Conservation (phyloP, 805 yeast species). For the Danielia reshetovae region DNA sequence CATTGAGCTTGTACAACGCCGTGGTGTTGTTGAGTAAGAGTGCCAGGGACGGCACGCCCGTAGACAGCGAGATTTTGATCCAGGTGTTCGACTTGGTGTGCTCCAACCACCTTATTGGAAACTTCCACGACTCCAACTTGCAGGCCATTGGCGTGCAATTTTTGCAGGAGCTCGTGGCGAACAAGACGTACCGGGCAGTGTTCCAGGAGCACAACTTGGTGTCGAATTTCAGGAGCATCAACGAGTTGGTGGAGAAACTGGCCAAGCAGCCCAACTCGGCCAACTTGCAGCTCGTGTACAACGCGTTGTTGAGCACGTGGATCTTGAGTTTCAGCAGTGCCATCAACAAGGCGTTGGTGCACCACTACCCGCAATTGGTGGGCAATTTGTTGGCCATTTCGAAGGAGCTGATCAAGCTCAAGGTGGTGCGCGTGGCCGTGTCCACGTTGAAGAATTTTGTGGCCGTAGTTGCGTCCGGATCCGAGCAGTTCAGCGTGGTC, state of each 20-base stretch:
- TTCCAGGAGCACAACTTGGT: slow-evolving; percentile 39
- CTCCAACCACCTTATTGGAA: slow-evolving; percentile 26
- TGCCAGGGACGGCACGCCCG: slow-evolving; percentile 16
- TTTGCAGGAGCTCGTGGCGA: slow-evolving; percentile 55
- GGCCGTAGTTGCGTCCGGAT: slow-evolving; percentile 23
- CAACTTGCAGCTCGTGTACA: slow-evolving; percentile 80
- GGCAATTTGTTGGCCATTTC: slow-evolving; percentile 54
- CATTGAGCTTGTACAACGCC: slow-evolving; percentile 54
- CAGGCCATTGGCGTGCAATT: slow-evolving; percentile 62
- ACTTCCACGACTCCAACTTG: slow-evolving; percentile 38
- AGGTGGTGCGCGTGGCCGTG: slow-evolving; percentile 80
- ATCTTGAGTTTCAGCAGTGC: slow-evolving; percentile 68
- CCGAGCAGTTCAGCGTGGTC: slow-evolving; percentile 45
- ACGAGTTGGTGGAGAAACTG: slow-evolving; percentile 25
- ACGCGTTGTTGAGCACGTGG: slow-evolving; percentile 78
- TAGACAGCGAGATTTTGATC: slow-evolving; percentile 37
- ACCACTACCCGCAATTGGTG: slow-evolving; percentile 51
- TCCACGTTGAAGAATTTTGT: slow-evolving; percentile 67
- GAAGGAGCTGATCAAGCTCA: slow-evolving; percentile 85
- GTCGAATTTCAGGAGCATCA: slow-evolving; percentile 30
- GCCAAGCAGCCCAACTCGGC: slow-evolving; percentile 35
- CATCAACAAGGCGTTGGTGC: slow-evolving; percentile 45
- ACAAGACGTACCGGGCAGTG: slow-evolving; percentile 48
- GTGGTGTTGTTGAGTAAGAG: slow-evolving; percentile 41
- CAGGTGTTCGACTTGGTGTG: slow-evolving; percentile 37